Percentiles rank a stretch among this genome's conserved stretches.
phyloP scores from a whole-genome alignment of 2,329 filamentous ascomycete species.

The Thermothelomyces thermophilus region DNA sequence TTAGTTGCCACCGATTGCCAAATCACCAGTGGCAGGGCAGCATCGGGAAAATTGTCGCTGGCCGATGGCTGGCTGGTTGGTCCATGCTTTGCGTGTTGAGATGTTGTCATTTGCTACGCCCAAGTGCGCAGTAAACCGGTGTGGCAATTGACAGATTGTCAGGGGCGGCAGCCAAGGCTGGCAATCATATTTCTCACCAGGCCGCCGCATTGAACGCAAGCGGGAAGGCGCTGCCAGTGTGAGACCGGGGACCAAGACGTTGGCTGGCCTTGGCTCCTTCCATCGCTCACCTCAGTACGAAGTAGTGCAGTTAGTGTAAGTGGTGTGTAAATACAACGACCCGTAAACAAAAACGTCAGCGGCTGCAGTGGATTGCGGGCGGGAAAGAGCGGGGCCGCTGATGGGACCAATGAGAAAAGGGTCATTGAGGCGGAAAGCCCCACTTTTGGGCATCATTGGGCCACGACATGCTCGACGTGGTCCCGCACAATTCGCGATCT shows the following conservation, averaged over 20 bases:
- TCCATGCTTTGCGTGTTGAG: neutral
- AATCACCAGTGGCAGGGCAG: conserved; percentile 20
- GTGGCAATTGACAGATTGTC: conserved; percentile 2
- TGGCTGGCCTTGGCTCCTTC: conserved; percentile 11
- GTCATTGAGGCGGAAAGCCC: neutral
- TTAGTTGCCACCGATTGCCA: conserved; percentile 22
- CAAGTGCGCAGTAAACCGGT: neutral
- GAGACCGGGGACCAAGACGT: neutral
- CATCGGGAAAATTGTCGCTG: conserved; percentile 2
- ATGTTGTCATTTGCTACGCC: conserved; percentile 1
- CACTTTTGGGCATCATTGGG: conserved; percentile 25
- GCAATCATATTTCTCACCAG: conserved; percentile 2
- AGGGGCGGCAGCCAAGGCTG: conserved; percentile 7
- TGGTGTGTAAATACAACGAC: neutral
- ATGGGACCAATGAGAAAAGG: conserved; percentile 18
- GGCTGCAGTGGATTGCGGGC: conserved; percentile 14
- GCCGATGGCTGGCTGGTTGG: neutral
- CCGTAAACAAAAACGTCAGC: conserved; percentile 18
- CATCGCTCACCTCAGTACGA: too few relatives aligned
- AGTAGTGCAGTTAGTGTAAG: conserved; percentile 14
- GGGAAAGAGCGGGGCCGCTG: conserved; percentile 15
- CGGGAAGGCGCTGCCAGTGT: neutral
- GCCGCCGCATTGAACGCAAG: neutral
- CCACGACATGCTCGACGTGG: conserved; percentile 23
- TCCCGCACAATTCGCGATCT: conserved; percentile 20